Percentiles rank a stretch among this genome's conserved stretches.
Conservation (phyloP, 345 rosid species). For the Eutrema heterophyllum region DNA sequence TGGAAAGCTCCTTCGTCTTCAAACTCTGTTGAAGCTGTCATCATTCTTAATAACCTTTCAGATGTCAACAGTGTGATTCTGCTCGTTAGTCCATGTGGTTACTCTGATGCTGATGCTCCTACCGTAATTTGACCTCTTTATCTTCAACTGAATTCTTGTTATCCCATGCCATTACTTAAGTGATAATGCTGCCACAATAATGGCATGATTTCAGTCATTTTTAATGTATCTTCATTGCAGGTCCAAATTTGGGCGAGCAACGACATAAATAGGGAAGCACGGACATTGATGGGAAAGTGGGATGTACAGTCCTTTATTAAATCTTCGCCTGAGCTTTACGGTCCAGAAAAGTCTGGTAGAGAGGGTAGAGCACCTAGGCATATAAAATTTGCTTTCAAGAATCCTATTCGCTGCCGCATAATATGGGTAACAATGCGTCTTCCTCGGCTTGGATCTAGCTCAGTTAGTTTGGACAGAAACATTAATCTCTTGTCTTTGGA, state of each 20-base stretch:
- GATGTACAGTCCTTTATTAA: constrained; percentile 67
- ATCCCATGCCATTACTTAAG: background rate
- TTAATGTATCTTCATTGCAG: constrained; percentile 31
- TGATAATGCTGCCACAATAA: background rate
- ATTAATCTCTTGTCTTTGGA: constrained; percentile 71
- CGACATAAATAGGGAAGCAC: constrained; percentile 73
- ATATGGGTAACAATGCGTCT: constrained; percentile 79
- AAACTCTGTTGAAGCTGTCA: constrained; percentile 56
- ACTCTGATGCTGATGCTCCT: constrained; percentile 79
- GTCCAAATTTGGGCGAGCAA: constrained; percentile 97
- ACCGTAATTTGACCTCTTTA: constrained; percentile 42
- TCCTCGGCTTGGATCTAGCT: constrained; percentile 77
- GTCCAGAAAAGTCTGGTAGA: constrained; percentile 54
- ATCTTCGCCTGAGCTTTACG: constrained; percentile 68
- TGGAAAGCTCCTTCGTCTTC: constrained; percentile 86
- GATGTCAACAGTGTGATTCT: constrained; percentile 79
- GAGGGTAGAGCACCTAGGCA: constrained; percentile 72
- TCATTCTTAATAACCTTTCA: constrained; percentile 62
- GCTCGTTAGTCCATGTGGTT: constrained; percentile 92
- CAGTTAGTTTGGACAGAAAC: constrained; percentile 65
- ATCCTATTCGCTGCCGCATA: constrained; percentile 78
- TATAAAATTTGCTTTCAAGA: constrained; percentile 66
- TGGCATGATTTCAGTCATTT: constrained; percentile 6
- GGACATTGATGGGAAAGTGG: constrained; percentile 89
- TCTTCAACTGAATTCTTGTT: constrained; percentile 2